Evolutionary conservation across 2,329 filamentous ascomycete genomes (phyloP).

Genomic region (Aspergillus sp.): DNA sequence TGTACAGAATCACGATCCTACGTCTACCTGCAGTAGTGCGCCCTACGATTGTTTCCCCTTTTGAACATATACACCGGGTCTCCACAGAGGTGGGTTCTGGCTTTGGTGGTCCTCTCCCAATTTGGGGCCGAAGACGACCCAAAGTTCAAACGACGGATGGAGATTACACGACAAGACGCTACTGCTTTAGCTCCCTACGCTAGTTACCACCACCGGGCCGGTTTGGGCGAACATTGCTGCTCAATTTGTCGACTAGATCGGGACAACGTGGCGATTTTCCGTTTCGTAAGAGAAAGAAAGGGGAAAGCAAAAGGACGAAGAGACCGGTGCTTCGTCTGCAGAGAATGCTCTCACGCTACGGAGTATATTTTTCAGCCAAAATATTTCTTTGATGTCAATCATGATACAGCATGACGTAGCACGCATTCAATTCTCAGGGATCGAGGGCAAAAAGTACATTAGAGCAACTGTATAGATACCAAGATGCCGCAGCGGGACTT

Average conservation of each 20-base stretch:
- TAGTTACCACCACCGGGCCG: neutral
- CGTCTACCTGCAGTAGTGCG: neutral
- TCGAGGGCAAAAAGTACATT: neutral
- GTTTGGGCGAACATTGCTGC: neutral
- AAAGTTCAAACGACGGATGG: neutral
- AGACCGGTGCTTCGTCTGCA: neutral
- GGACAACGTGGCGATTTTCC: neutral
- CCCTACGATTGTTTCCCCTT: neutral
- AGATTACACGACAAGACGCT: neutral
- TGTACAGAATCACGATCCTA: neutral
- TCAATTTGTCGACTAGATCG: neutral
- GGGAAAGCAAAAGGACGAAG: conserved; percentile 1
- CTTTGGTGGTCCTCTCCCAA: neutral
- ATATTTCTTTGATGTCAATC: neutral
- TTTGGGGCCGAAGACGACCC: neutral
- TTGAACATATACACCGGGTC: neutral
- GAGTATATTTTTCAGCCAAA: neutral
- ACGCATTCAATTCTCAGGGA: neutral
- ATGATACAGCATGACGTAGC: neutral
- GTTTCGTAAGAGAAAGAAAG: conserved; percentile 5
- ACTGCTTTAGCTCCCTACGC: neutral
- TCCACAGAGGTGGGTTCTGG: neutral
- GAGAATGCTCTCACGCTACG: neutral
- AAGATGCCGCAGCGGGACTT: too few relatives aligned
- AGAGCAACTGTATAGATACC: too few relatives aligned